Evolutionary conservation across 345 rosid species (phyloP), one percentile per base, ranked within the genome.

Genomic region (Abelmoschus esculentus): DNA sequence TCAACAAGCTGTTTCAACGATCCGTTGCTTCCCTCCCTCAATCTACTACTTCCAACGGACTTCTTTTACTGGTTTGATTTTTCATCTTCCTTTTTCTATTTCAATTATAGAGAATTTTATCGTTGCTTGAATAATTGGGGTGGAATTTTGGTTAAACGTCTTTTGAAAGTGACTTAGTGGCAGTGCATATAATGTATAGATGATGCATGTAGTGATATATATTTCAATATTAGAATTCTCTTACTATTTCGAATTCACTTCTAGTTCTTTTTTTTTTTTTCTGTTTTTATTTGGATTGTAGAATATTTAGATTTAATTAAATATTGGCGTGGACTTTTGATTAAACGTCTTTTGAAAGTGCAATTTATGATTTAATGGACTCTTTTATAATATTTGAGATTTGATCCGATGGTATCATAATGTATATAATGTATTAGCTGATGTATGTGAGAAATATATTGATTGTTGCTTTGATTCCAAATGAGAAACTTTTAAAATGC

Each of bases 1-100:
- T 91, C 54, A 91, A 79, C 81, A 91, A 86, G 80, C 86, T 89
- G 71, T 95, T 95, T 70, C 99, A 95, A n/a, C 95, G 99, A 74
- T 86, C 91, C 2, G 75, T 90, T 9, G 76, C 91, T 75, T 89
- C 97, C 7, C 75, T 91, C 50, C 75, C 96, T 71, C 97, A 87
- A 60, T 86, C 97, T 28, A 77, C 61, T 11, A 74, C 86, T 11
- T 72, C 97, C 19, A 79, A 82, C 73, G 93, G 93, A 69, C 89
- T 87, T 69, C 97, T 95, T 83, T 85, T 91, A 71, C 87, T 91
- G 82, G 97, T 91, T 55, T 14, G 7, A 31, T 13, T 57, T 19
- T 0, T 0, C 36, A 10, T 69, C 4, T 73, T 3, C n/a, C 7
- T 8, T 59, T 52, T 59, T 59, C 44, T 59, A 54, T 61, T 34